Evolutionary conservation across 306 rosid species (phyloP).

Genomic region (Castanea mollissima): DNA sequence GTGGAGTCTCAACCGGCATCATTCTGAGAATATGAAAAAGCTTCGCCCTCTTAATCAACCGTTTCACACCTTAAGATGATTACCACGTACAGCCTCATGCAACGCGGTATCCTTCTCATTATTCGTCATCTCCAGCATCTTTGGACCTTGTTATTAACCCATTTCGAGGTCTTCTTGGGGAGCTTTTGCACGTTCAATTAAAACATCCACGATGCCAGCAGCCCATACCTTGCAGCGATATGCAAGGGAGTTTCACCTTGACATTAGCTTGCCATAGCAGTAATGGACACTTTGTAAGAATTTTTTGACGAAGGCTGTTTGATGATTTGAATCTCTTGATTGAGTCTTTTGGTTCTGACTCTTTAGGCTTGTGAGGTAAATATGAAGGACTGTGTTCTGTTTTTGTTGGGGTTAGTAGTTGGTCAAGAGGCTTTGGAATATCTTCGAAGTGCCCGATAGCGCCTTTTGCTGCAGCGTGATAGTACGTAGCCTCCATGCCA

Average conservation of each 20-base stretch:
- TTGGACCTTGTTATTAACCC: too few relatives aligned
- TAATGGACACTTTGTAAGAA: background rate
- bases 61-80: background rate
- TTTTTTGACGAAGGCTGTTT: too few relatives aligned
- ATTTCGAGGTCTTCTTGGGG: too few relatives aligned
- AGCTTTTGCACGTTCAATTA: background rate
- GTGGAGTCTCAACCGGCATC: too few relatives aligned
- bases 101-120: background rate
- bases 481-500: background rate
- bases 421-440: too few relatives aligned
- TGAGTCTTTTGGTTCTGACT: too few relatives aligned
- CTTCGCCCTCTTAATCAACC: background rate
- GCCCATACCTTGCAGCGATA: background rate
- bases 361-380: background rate
- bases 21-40: too few relatives aligned
- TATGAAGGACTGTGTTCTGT: background rate
- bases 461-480: background rate
- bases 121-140: background rate
- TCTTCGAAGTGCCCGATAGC: too few relatives aligned
- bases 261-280: background rate
- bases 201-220: background rate
- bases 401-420: background rate
- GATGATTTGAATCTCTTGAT: background rate
- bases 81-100: background rate
- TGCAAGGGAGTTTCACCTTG: constrained; percentile 6